phyloP scores from a whole-genome alignment of 352 stramenopile species.

The Thalassiosira livingstoniorum region DNA sequence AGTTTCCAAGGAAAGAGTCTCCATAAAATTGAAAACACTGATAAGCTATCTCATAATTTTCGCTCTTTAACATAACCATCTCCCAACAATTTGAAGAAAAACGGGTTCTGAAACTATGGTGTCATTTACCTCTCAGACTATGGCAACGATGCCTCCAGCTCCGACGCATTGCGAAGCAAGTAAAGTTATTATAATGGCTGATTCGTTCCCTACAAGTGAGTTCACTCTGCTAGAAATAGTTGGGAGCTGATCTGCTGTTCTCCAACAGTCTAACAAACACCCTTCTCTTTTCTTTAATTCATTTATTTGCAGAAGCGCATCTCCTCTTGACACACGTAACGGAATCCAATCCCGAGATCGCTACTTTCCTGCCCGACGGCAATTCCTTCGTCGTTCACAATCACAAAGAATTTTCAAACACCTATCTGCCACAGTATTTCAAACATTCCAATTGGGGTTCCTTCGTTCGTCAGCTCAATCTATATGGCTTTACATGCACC shows the following conservation, averaged over 20 bases:
- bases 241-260: background rate
- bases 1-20: too few relatives aligned
- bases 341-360: constrained; percentile 10
- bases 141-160: too few relatives aligned
- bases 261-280: background rate
- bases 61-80: too few relatives aligned
- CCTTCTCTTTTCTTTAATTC: background rate
- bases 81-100: too few relatives aligned
- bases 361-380: constrained; percentile 24
- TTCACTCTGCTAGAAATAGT: background rate
- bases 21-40: too few relatives aligned
- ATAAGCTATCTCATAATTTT: too few relatives aligned
- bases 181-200: constrained; percentile 16
- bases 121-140: too few relatives aligned
- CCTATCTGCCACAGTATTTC: constrained; percentile 41
- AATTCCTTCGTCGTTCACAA: constrained; percentile 32
- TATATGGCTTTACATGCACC: constrained; percentile 42
- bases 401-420: constrained; percentile 27
- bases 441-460: constrained; percentile 40
- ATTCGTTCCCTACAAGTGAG: constrained; percentile 17
- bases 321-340: constrained; percentile 34
- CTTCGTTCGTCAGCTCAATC: constrained; percentile 43
- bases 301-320: constrained; percentile 17
- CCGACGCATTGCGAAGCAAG: too few relatives aligned
- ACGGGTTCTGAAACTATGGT: too few relatives aligned